phyloP scores from a whole-genome alignment of 331 rosid species.

The Ulmus americana region DNA sequence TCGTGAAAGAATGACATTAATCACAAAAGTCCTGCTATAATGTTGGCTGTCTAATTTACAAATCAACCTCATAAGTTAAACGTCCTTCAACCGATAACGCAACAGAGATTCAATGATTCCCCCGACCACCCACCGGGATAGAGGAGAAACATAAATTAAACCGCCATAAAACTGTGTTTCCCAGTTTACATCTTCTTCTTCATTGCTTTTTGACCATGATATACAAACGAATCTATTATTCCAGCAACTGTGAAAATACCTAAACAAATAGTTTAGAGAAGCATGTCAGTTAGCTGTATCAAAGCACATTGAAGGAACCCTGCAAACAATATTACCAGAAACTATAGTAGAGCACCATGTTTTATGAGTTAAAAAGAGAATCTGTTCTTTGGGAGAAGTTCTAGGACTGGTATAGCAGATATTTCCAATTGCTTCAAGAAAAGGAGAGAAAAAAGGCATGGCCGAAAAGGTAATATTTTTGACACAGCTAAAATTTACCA shows the following conservation, averaged over 20 bases:
- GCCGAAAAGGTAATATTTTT: too few relatives aligned
- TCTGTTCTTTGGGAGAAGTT: too few relatives aligned
- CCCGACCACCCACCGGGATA: slow-evolving; percentile 1
- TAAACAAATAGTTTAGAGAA: slow-evolving; percentile 12
- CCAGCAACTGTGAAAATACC: slow-evolving; percentile 83
- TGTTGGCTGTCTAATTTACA: slow-evolving; percentile 3
- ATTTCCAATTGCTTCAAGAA: too few relatives aligned
- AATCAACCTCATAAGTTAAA: background rate
- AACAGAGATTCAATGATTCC: background rate
- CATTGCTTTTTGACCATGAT: slow-evolving; percentile 61
- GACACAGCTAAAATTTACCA: too few relatives aligned
- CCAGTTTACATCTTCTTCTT: slow-evolving; percentile 69
- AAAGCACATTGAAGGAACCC: background rate
- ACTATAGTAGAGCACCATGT: background rate
- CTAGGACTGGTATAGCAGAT: too few relatives aligned
- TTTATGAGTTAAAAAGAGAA: background rate
- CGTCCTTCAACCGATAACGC: background rate
- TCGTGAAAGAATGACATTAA: slow-evolving; percentile 10
- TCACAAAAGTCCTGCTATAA: background rate
- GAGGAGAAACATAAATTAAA: slow-evolving; percentile 3
- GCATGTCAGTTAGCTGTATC: background rate
- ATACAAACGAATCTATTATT: slow-evolving; percentile 66
- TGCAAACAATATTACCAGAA: background rate
- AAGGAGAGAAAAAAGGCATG: too few relatives aligned
- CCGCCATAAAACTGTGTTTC: slow-evolving; percentile 32